Conservation (phyloP, 495 filamentous ascomycete genomes). For the Talaromyces proteolyticus region DNA sequence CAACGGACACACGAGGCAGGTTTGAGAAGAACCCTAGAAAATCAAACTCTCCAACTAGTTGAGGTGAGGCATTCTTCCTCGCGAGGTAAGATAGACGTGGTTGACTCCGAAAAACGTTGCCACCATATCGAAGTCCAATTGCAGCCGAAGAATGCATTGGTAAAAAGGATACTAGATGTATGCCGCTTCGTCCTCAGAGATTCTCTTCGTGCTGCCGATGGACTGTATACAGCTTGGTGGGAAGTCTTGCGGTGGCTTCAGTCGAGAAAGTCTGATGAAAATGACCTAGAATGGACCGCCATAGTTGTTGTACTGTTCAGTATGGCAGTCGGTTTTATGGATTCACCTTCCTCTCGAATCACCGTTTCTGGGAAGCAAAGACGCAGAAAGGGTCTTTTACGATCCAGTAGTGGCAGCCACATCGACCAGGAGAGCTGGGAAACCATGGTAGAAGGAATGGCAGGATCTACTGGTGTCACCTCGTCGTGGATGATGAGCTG, state of each 20-base stretch:
- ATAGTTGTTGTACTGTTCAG: slow-evolving; percentile 66
- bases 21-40: slow-evolving; percentile 45
- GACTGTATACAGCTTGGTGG: slow-evolving; percentile 68
- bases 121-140: slow-evolving; percentile 64
- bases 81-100: slow-evolving; percentile 56
- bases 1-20: slow-evolving; percentile 42
- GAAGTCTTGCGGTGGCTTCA: slow-evolving; percentile 65
- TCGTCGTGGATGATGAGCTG: slow-evolving; percentile 60
- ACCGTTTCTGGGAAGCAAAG: slow-evolving; percentile 31
- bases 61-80: slow-evolving; percentile 36
- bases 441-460: slow-evolving; percentile 51
- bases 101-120: slow-evolving; percentile 51
- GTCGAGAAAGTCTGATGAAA: slow-evolving; percentile 36
- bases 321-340: slow-evolving; percentile 48
- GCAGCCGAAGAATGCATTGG: slow-evolving; percentile 54
- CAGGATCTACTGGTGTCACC: slow-evolving; percentile 46
- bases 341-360: slow-evolving; percentile 22
- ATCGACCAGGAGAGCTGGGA: slow-evolving; percentile 56
- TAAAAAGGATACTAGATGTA: slow-evolving; percentile 51
- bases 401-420: slow-evolving; percentile 55
- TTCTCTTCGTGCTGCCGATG: slow-evolving; percentile 52
- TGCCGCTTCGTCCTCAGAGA: slow-evolving; percentile 58
- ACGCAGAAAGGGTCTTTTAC: slow-evolving; percentile 45
- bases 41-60: slow-evolving; percentile 35
- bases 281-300: slow-evolving; percentile 72